Evolutionary conservation across 2,329 filamentous ascomycete genomes (phyloP), one percentile per base, ranked within the genome.

Genomic region (Zasmidium angulare): DNA sequence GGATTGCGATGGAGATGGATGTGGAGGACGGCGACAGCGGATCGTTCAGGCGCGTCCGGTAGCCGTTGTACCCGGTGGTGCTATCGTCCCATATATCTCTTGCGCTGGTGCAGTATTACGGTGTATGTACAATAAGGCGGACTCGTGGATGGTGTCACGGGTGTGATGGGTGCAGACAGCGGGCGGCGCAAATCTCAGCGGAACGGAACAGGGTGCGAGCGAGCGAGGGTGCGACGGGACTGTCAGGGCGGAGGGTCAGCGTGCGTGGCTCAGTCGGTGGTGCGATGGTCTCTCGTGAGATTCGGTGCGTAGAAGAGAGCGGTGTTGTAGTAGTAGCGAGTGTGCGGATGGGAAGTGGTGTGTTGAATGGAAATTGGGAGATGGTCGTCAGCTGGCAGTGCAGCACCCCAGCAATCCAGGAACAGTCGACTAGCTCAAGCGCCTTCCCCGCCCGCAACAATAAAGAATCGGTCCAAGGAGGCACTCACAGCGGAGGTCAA

Each of bases 61-160:
- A 52, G 50, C 36, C 24, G n/a, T 21, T 24, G 23, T 46, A 20
- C 17, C 23, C 43, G 36, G 40, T 55, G 19, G 29, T 31, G 14
- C 52, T 55, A 49, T 23, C 43, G 46, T 55, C 53, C 53, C 53
- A 55, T 55, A 31, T 31, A 48, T n/a, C 36, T 43, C 36, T 43
- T 43, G 36, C 36, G 36, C 7, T 19, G 36, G 12, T 14, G n/a
- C n/a, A 14, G 36, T 43, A 43, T 43, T 43, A 43, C 12, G 36
- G 36, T 9, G 53, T 55, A 62, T 53, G 31, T 50, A 55, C 43
- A 55, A n/a, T n/a, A n/a, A 19, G 57, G 50, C 23, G 26, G 51
- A 50, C 53, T 36, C 53, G 53, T 46, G 51, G 50, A 19, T 53
- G n/a, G 51, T 53, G 51, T 46, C 36, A 46, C 51, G 43, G 20